Conservation (phyloP, 108 stramenopile species). For the Asterionellopsis glacialis region DNA sequence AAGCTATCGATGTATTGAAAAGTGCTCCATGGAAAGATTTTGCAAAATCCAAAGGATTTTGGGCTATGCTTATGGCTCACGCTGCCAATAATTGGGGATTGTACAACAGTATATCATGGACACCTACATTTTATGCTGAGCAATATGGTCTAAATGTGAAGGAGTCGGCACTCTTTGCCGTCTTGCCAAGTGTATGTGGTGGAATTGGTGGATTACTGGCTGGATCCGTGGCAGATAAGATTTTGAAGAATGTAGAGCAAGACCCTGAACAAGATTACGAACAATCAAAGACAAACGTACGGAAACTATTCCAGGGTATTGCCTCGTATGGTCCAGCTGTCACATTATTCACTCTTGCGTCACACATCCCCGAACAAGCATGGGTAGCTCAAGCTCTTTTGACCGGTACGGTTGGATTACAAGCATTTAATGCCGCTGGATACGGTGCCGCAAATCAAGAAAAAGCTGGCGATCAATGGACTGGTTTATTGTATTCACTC, state of each 20-base stretch:
- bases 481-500: constrained; percentile 64
- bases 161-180: constrained; percentile 62
- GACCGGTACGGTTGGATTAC: constrained; percentile 52
- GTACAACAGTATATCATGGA: constrained; percentile 82
- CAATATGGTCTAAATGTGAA: constrained; percentile 74
- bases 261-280: too few relatives aligned
- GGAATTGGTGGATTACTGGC: constrained; percentile 66
- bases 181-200: constrained; percentile 71
- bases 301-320: constrained; percentile 75
- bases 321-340: constrained; percentile 75
- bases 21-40: constrained; percentile 69
- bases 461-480: constrained; percentile 73
- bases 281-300: constrained; percentile 38
- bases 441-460: constrained; percentile 78
- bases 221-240: constrained; percentile 61
- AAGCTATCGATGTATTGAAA: constrained; percentile 34
- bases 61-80: constrained; percentile 82
- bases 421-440: constrained; percentile 71
- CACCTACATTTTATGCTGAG: constrained; percentile 85
- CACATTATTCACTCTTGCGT: constrained; percentile 51
- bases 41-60: constrained; percentile 54
- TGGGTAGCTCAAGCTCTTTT: constrained; percentile 48
- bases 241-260: constrained; percentile 23
- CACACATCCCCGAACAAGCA: constrained; percentile 47
- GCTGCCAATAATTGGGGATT: constrained; percentile 88